Conservation (phyloP, 257 asterid species). For the Nemophila menziesii region DNA sequence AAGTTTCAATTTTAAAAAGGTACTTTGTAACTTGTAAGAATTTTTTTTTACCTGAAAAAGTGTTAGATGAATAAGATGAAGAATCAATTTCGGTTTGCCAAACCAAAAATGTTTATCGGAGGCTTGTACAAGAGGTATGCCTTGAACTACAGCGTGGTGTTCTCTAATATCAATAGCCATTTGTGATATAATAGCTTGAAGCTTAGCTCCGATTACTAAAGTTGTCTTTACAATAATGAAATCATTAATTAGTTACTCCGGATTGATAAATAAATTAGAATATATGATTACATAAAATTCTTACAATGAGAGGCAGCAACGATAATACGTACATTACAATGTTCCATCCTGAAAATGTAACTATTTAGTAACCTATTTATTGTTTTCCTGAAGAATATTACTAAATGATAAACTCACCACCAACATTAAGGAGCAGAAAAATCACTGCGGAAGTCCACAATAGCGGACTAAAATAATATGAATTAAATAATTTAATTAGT, state of each 20-base stretch:
- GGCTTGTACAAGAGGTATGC: conserved; percentile 92
- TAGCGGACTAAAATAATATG: conserved; percentile 37
- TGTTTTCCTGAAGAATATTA: background rate
- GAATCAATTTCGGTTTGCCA: conserved; percentile 49
- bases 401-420: conserved; percentile 27
- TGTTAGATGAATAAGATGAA: conserved; percentile 61
- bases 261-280: conserved; percentile 1
- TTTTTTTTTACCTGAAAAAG: conserved; percentile 84
- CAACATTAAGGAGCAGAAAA: conserved; percentile 62
- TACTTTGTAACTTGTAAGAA: background rate
- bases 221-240: conserved; percentile 37
- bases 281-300: conserved; percentile 2
- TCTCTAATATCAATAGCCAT: conserved; percentile 97
- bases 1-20: background rate
- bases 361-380: background rate
- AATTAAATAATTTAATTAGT: conserved; percentile 9
- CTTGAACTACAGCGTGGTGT: conserved; percentile 88
- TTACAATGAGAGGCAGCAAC: conserved; percentile 56
- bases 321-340: conserved; percentile 56
- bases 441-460: conserved; percentile 66
- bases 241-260: conserved; percentile 21
- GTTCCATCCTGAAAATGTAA: conserved; percentile 48
- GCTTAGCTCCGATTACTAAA: conserved; percentile 90
- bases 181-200: conserved; percentile 73
- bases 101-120: conserved; percentile 92